phyloP scores from a whole-genome alignment of 2,329 filamentous ascomycete genomes.

The Colletotrichum lentis region DNA sequence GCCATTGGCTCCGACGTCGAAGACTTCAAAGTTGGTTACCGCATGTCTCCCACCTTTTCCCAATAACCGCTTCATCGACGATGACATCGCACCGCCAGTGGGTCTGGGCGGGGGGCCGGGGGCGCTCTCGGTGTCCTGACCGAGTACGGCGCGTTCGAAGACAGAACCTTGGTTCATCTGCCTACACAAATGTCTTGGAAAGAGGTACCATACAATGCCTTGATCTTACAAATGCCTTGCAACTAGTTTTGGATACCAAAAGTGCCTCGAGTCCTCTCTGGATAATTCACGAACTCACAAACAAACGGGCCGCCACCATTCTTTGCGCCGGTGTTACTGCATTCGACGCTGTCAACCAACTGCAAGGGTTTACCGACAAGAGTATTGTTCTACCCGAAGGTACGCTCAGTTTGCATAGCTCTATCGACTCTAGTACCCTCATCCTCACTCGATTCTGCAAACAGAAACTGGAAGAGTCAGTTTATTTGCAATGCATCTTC shows the following conservation, averaged over 20 bases:
- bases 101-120: conserved; percentile 38
- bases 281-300: too few species aligned
- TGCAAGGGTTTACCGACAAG: background rate
- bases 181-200: conserved; percentile 40
- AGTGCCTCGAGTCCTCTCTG: too few species aligned
- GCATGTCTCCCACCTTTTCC: conserved; percentile 35
- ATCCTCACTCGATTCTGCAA: background rate
- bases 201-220: conserved; percentile 33
- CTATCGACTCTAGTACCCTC: background rate
- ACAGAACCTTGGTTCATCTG: conserved; percentile 35
- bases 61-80: conserved; percentile 21
- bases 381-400: background rate
- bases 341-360: background rate
- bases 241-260: too few species aligned
- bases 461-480: conserved; percentile 43
- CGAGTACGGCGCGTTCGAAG: conserved; percentile 40
- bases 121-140: conserved; percentile 38
- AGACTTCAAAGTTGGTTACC: conserved; percentile 39
- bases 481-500: conserved; percentile 41
- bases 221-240: too few species aligned
- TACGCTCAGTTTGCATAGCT: background rate
- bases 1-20: conserved; percentile 39
- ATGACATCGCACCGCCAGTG: background rate
- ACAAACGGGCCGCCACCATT: background rate
- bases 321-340: background rate